Evolutionary conservation across 805 yeast genomes (phyloP), one percentile per base, ranked within the genome.

Genomic region (Hanseniaspora occidentalis): DNA sequence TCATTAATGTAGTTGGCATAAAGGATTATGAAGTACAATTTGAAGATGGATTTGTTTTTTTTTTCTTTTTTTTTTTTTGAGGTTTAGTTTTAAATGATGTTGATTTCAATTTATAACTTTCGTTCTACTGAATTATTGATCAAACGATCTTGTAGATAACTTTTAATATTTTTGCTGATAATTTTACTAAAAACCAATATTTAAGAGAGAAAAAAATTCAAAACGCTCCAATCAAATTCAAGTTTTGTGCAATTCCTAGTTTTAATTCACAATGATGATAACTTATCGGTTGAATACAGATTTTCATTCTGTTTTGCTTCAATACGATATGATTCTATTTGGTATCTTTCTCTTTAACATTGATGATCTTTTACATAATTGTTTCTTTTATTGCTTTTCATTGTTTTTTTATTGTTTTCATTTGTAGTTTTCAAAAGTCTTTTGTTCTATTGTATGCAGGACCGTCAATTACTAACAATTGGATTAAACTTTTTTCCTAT

Each of bases 111-210:
- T 37, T 29, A 71, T 84, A 86, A 89, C 97, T 89, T 89, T 89
- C 98, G 97, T 89, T 89, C 98, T 89, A 80, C 97, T 95, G 96
- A 80, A 41, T 56, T 69, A 60, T 60, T 65, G 94, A 81, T 83
- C 92, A 78, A 79, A 81, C 94, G 92, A 86, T 83, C 94, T 75
- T 85, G 96, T 66, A 94, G 96, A 86, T 53, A 79, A 60, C 31
- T 16, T 42, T 37, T 42, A 42, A 50, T 52, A 62, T 56, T 54
- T 60, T 51, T 56, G 54, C 77, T 70, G 73, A 64, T 42, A 36
- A 27, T 33, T 27, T 31, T 29, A 20, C 14, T 19, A 14, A 14
- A 18, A 14, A 31, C 5, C 17, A 33, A 33, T n/a, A n/a, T 13
- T n/a, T n/a, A 29, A 29, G 16, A 29, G 16, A 29, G 17, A 29